Percentiles rank a stretch among this genome's conserved stretches.
Conservation (phyloP, 2,329 filamentous ascomycete genomes). For the Fonsecaea erecta region DNA sequence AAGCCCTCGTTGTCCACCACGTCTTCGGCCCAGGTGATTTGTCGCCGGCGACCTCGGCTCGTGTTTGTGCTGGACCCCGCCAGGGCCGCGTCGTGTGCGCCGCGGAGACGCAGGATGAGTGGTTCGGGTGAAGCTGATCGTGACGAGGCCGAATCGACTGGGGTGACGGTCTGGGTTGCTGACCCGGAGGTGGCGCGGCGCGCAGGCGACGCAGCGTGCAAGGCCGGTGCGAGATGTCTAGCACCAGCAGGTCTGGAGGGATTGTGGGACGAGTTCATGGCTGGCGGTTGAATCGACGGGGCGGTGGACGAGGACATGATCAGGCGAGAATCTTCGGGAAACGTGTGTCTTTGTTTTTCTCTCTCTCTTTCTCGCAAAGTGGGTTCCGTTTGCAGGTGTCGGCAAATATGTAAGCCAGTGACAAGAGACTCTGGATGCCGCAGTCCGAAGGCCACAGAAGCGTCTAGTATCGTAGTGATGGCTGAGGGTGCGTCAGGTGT, state of each 20-base stretch:
- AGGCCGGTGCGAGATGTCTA: conserved; percentile 13
- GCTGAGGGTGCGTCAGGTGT: neutral
- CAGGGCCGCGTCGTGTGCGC: conserved; percentile 32
- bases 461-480: neutral
- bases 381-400: neutral
- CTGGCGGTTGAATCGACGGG: conserved; percentile 8
- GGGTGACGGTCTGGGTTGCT: conserved; percentile 40
- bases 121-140: conserved; percentile 30
- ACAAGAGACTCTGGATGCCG: neutral
- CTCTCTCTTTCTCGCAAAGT: neutral
- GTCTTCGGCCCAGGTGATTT: conserved; percentile 89
- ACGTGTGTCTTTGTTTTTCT: neutral
- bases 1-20: conserved; percentile 95
- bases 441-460: neutral
- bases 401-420: neutral
- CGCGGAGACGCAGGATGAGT: conserved; percentile 38
- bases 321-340: neutral
- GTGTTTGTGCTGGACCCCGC: conserved; percentile 4
- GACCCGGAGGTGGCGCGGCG: conserved; percentile 28
- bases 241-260: conserved; percentile 6
- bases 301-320: conserved; percentile 15
- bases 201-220: conserved; percentile 11
- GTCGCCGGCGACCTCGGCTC: conserved; percentile 48
- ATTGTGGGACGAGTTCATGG: conserved; percentile 3
- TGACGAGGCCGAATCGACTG: conserved; percentile 34